Evolutionary conservation across 2,329 filamentous ascomycete genomes (phyloP), one percentile per base, ranked within the genome.

Genomic region (Aspergillus puulaauensis): DNA sequence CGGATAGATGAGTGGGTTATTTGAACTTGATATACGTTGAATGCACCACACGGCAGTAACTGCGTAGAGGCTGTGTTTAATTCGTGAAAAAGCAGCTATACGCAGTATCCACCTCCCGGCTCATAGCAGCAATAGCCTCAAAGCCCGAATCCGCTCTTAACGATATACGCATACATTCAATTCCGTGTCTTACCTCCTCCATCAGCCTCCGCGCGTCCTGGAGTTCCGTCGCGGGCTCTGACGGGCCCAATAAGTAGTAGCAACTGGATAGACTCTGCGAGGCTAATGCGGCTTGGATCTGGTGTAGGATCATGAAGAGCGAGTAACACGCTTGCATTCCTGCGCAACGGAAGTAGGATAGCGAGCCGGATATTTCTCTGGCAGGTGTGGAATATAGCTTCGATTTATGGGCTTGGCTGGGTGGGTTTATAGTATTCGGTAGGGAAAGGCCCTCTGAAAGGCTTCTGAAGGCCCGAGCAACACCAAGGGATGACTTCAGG

Each of bases 181-280:
- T 43, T 2, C 56, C 56, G n/a, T n/a, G 14, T 3, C 43, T 27
- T n/a, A 54, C 21, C 33, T 58, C 56, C 23, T 58, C 56, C 17
- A 50, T 19, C 2, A 58, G 31, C 11, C 56, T 8, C n/a, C 51
- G 51, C 2, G 40, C 51, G 19, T 58, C 56, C 5, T 57, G 55
- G 14, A 45, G 21, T 39, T 37, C 51, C 5, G 51, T 54, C 11
- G 6, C 39, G 4, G 21, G 9, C 11, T 23, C 45, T 21, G 56
- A 19, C 15, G 14, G 37, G 5, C 17, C 14, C 3, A 58, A 24
- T 19, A 58, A 5, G 1, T 58, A 37, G n/a, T 24, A 23, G 17
- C 21, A 44, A n/a, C 37, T 54, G 1, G 12, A 17, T 14, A 58
- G 8, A 15, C 41, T 51, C 2, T 39, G 45, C 2, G 31, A 49